Evolutionary conservation across 768 basidiomycete genomes (phyloP).

Genomic region (Xanthoconium purpureum): DNA sequence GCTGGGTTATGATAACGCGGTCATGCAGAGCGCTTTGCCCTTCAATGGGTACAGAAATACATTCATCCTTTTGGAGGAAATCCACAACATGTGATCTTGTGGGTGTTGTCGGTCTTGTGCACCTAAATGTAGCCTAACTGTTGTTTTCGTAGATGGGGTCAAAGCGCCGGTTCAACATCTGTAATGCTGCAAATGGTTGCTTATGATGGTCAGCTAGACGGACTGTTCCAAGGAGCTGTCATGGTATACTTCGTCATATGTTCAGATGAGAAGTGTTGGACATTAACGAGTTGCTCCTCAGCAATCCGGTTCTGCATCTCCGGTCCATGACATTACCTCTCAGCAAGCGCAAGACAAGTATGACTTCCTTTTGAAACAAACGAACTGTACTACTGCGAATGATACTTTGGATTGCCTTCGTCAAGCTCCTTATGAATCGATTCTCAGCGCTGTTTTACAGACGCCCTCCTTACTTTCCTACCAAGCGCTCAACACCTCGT

Average conservation of each 20-base stretch:
- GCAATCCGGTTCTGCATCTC: conserved; percentile 15
- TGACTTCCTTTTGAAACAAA: conserved; percentile 12
- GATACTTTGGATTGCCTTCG: conserved; percentile 19
- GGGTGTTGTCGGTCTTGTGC: background rate
- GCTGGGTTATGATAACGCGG: background rate
- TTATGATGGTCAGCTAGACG: conserved; percentile 8
- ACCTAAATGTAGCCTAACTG: background rate
- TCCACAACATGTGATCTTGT: conserved; percentile 11
- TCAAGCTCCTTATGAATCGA: conserved; percentile 9
- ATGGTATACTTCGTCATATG: conserved; percentile 6
- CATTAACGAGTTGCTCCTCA: background rate
- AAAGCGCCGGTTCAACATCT: background rate
- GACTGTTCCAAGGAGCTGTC: conserved; percentile 17
- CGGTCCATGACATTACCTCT: conserved; percentile 1
- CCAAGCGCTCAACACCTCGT: conserved; percentile 9
- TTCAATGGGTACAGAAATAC: conserved; percentile 1
- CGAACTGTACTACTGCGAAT: conserved; percentile 7
- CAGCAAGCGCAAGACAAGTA: conserved; percentile 12
- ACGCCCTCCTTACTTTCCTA: conserved; percentile 11
- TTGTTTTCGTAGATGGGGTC: background rate
- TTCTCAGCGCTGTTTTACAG: background rate
- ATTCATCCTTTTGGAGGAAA: background rate
- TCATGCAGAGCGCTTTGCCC: background rate
- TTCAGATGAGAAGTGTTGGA: too few relatives aligned
- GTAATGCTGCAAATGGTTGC: conserved; percentile 2